Conservation (phyloP, 495 filamentous ascomycete genomes). For the Neurospora tetrasperma region DNA sequence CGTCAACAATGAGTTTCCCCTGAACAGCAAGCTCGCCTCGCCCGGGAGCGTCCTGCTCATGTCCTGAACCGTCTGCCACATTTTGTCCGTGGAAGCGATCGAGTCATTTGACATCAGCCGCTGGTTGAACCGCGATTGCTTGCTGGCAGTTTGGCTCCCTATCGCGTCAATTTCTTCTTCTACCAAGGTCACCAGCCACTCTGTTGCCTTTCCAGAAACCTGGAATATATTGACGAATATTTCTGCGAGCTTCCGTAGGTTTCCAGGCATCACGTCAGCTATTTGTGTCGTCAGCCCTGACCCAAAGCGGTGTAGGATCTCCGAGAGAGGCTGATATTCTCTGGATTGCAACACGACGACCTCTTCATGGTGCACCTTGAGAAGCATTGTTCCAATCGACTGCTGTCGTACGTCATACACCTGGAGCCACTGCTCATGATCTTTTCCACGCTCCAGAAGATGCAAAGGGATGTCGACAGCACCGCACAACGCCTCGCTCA, state of each 20-base stretch:
- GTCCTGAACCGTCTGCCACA: constrained; percentile 48
- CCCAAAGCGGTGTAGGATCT: constrained; percentile 74
- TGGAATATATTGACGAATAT: constrained; percentile 91
- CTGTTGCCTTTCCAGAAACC: constrained; percentile 75
- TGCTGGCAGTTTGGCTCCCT: constrained; percentile 62
- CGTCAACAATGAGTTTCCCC: constrained; percentile 89
- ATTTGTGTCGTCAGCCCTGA: constrained; percentile 80
- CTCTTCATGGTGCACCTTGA: constrained; percentile 77
- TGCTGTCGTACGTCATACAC: constrained; percentile 63
- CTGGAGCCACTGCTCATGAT: constrained; percentile 84
- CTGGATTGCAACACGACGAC: constrained; percentile 75
- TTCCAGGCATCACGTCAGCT: constrained; percentile 62
- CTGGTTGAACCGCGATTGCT: constrained; percentile 61
- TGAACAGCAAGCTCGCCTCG: constrained; percentile 91
- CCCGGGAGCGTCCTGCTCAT: constrained; percentile 52
- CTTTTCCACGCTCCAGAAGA: constrained; percentile 65
- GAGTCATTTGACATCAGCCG: constrained; percentile 75
- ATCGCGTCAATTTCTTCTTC: constrained; percentile 96
- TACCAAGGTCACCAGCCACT: constrained; percentile 87
- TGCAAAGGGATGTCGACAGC: constrained; percentile 78
- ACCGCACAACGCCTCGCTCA: constrained; percentile 47
- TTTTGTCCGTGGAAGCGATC: constrained; percentile 44
- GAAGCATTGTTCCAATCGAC: constrained; percentile 72
- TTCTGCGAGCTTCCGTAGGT: constrained; percentile 71
- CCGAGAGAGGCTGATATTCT: constrained; percentile 76